Conservation (phyloP, 2,329 filamentous ascomycete species). For the Tolypocladium paradoxum region DNA sequence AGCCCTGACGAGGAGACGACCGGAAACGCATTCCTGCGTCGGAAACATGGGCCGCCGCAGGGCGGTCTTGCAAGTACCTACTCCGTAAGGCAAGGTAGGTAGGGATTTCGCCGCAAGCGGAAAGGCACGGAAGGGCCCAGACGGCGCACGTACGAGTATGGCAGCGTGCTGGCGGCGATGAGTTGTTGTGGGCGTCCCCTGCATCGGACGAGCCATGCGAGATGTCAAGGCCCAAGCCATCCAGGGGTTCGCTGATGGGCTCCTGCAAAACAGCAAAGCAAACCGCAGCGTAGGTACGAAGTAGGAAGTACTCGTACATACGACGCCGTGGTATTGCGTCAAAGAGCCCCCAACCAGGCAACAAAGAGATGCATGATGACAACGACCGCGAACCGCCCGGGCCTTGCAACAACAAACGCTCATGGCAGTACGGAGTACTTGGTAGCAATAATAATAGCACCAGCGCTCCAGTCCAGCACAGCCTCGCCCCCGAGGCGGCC, state of each 20-base stretch:
- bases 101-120: neutral
- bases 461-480: neutral
- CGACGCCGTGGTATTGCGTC: neutral
- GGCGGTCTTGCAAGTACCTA: neutral
- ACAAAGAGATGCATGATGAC: neutral
- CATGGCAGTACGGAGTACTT: neutral
- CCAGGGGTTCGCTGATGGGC: no score
- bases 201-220: no score
- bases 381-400: neutral
- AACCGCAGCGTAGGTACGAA: neutral
- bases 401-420: neutral
- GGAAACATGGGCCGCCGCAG: neutral
- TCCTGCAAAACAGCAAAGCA: no score
- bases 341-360: neutral
- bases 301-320: no score
- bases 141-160: no score
- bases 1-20: neutral
- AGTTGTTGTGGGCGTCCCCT: no score
- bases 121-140: neutral
- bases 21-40: neutral
- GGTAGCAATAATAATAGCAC: neutral
- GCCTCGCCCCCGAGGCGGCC: neutral
- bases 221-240: no score
- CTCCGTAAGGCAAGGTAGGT: no score
- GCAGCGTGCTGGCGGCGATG: no score